Percentiles rank a stretch among this genome's conserved stretches.
These are phyloP conservation scores for Leccinum aurantiacum DNA, from an alignment of 768 basidiomycete species.

Conservation along the genomic window DNA sequence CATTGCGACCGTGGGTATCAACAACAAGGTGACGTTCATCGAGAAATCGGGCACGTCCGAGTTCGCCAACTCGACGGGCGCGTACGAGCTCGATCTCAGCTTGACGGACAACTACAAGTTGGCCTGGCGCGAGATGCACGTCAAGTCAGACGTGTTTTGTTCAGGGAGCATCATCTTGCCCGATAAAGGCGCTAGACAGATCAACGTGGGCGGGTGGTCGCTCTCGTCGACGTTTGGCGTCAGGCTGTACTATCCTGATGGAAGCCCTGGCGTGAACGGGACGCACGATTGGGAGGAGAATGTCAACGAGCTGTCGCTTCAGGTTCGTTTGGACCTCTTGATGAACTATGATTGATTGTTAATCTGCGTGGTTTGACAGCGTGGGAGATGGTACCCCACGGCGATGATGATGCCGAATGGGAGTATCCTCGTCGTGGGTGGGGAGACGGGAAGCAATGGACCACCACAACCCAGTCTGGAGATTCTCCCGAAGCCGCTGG, in stretches of 20 bases:
- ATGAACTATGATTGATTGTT: not conserved
- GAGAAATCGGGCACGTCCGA: conserved; percentile 64
- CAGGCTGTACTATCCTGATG: conserved; percentile 71
- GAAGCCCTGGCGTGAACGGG: conserved; percentile 62
- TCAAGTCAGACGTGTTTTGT: conserved; percentile 80
- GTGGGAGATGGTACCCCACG: conserved; percentile 71
- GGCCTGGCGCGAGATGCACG: conserved; percentile 72
- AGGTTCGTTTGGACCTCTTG: conserved; percentile 41
- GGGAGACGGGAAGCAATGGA: conserved; percentile 71
- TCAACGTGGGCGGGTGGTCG: conserved; percentile 54
- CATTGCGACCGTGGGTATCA: conserved; percentile 73
- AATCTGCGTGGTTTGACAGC: conserved; percentile 31
- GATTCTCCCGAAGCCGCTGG: conserved; percentile 63
- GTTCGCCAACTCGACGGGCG: conserved; percentile 67
- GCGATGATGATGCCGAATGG: conserved; percentile 73
- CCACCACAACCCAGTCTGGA: conserved; percentile 67
- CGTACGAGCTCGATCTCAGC: conserved; percentile 72
- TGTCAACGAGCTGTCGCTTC: conserved; percentile 51
- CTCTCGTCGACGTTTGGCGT: conserved; percentile 69
- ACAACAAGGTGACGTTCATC: conserved; percentile 79
- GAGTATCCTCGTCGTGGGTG: conserved; percentile 70
- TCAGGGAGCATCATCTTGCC: conserved; percentile 72
- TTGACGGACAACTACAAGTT: conserved; percentile 42
- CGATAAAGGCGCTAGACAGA: conserved; percentile 55
- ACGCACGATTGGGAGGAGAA: conserved; percentile 85